A percentile compares a stretch with the other conserved stretches of the same genome.
phyloP scores from a whole-genome alignment of 2,329 filamentous ascomycete species.

The Pseudogymnoascus verrucosus region DNA sequence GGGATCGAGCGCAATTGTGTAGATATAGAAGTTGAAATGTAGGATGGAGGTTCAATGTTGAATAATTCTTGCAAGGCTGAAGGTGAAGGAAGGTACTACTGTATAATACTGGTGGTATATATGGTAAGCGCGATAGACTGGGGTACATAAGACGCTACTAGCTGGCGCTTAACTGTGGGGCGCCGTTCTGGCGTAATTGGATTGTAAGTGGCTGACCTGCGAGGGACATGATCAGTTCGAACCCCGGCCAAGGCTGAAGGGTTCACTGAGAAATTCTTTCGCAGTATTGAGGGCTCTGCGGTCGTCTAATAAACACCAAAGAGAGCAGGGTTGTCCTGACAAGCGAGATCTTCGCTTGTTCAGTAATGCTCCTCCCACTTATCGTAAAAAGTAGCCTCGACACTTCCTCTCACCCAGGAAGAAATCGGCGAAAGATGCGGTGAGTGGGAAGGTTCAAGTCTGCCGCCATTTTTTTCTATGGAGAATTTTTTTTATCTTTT shows the following conservation, averaged over 20 bases:
- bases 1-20: neutral
- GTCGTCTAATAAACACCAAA: neutral
- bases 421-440: neutral
- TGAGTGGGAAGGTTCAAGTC: neutral
- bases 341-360: neutral
- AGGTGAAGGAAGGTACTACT: neutral
- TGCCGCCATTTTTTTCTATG: neutral
- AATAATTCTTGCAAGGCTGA: neutral
- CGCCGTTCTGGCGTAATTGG: neutral
- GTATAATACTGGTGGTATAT: neutral
- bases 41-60: neutral
- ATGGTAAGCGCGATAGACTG: neutral
- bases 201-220: neutral
- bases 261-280: neutral
- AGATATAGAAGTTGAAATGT: neutral
- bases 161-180: neutral
- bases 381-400: neutral
- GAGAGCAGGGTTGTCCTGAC: conserved; percentile 1
- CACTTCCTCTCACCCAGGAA: neutral
- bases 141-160: neutral
- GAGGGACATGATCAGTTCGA: neutral
- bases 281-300: neutral
- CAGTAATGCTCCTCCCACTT: neutral
- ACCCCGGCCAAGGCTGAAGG: neutral
- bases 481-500: neutral